Conservation (phyloP, 345 rosid species). For the Dipteronia dyeriana region DNA sequence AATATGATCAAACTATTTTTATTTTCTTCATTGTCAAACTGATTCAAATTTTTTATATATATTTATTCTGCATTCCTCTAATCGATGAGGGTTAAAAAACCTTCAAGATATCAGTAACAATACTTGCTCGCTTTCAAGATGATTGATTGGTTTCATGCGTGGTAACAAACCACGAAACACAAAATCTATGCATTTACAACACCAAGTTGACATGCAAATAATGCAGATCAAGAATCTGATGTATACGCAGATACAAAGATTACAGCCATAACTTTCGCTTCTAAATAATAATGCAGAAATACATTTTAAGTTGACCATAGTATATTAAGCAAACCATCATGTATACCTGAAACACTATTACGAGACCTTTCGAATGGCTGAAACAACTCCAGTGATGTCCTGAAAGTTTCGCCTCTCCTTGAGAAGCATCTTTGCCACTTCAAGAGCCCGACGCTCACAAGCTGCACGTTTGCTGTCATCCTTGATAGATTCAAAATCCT, state of each 20-base stretch:
- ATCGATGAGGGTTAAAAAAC: not conserved
- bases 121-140: not conserved
- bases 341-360: conserved; percentile 12
- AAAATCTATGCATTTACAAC: not conserved
- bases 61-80: not conserved
- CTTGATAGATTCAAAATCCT: conserved; percentile 86
- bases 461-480: conserved; percentile 59
- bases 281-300: not conserved
- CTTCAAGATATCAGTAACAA: not conserved
- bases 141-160: no score
- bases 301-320: not conserved
- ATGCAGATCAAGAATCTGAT: not conserved
- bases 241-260: not conserved
- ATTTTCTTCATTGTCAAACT: no score
- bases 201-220: not conserved
- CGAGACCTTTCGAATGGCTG: conserved; percentile 40
- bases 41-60: no score
- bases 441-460: conserved; percentile 76
- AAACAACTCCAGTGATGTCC: conserved; percentile 66
- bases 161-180: no score
- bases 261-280: not conserved
- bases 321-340: not conserved
- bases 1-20: no score
- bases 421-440: conserved; percentile 66
- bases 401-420: conserved; percentile 75